Conservation (phyloP, 2,329 filamentous ascomycete genomes). For the Penicillium olsonii region DNA sequence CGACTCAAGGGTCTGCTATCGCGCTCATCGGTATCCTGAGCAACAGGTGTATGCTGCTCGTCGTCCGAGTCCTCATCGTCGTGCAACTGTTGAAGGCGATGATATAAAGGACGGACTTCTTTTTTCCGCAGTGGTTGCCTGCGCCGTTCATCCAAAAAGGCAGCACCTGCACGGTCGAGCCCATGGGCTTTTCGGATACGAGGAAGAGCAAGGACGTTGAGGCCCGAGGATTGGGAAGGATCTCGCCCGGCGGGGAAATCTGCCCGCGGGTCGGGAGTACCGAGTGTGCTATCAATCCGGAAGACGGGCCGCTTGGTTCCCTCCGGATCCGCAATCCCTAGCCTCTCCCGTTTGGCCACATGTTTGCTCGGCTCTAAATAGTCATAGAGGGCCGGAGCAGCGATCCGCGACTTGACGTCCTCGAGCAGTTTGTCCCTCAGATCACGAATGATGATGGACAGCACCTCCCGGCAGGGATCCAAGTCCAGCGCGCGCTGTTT, state of each 20-base stretch:
- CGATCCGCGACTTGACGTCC: slow-evolving; percentile 85
- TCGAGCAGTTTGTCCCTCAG: slow-evolving; percentile 83
- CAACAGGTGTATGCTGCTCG: slow-evolving; percentile 67
- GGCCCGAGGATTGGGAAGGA: slow-evolving; percentile 35
- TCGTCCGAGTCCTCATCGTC: slow-evolving; percentile 86
- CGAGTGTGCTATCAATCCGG: slow-evolving; percentile 62
- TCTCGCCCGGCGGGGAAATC: slow-evolving; percentile 44
- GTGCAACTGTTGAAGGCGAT: slow-evolving; percentile 72
- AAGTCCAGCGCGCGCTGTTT: slow-evolving; percentile 81
- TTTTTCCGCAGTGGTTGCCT: slow-evolving; percentile 58
- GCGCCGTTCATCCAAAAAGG: slow-evolving; percentile 69
- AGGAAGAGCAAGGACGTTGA: slow-evolving; percentile 68
- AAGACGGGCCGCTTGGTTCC: slow-evolving; percentile 59
- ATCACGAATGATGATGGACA: slow-evolving; percentile 76
- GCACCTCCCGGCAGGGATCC: slow-evolving; percentile 84
- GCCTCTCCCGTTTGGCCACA: slow-evolving; percentile 71
- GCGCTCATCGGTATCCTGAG: slow-evolving; percentile 78
- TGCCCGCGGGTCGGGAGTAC: slow-evolving; percentile 60
- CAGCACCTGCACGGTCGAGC: slow-evolving; percentile 60
- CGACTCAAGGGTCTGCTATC: slow-evolving; percentile 81
- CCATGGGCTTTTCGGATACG: slow-evolving; percentile 70
- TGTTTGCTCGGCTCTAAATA: slow-evolving; percentile 83
- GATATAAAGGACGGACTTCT: slow-evolving; percentile 77
- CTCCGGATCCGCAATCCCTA: slow-evolving; percentile 73
- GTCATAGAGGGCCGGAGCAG: slow-evolving; percentile 75